phyloP scores from a whole-genome alignment of 768 basidiomycete genomes.

The Serendipita vermifera region DNA sequence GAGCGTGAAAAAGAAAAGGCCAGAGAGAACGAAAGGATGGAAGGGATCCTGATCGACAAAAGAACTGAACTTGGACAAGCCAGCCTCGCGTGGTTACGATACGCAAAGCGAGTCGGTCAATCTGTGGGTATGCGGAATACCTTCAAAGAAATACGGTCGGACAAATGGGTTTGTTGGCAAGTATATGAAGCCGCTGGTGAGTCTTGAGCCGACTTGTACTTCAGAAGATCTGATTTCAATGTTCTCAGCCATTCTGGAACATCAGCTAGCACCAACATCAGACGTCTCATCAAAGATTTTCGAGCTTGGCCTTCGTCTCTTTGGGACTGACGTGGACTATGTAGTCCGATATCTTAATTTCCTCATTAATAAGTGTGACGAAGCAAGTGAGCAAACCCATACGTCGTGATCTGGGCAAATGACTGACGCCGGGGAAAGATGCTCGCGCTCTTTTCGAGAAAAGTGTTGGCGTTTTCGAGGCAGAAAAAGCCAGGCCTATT shows the following conservation, averaged over 20 bases:
- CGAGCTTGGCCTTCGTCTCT: constrained; percentile 79
- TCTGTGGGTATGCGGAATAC: constrained; percentile 44
- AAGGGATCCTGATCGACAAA: constrained; percentile 36
- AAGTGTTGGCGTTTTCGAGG: constrained; percentile 55
- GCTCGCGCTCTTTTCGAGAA: constrained; percentile 92
- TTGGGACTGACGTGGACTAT: constrained; percentile 70
- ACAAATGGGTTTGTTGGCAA: constrained; percentile 74
- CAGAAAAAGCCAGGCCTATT: constrained; percentile 67
- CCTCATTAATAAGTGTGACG: constrained; percentile 88
- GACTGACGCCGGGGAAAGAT: constrained; percentile 38
- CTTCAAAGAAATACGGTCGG: constrained; percentile 34
- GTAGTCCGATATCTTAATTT: constrained; percentile 85
- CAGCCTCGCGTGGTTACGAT: constrained; percentile 80
- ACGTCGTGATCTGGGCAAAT: not conserved
- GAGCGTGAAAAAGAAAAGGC: constrained; percentile 16
- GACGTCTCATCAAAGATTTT: constrained; percentile 82
- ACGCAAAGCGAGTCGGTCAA: constrained; percentile 76
- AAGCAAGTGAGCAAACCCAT: constrained; percentile 56
- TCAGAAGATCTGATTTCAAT: not conserved
- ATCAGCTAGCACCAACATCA: constrained; percentile 69
- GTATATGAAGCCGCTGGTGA: constrained; percentile 85
- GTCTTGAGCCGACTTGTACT: constrained; percentile 15
- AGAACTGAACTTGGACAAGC: constrained; percentile 59
- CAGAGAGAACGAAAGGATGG: constrained; percentile 19
- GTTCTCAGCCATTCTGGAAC: constrained; percentile 75